Evolutionary conservation across 495 filamentous ascomycete genomes (phyloP), one percentile per base, ranked within the genome.

Genomic region (Pyrenopolyporus hunteri): DNA sequence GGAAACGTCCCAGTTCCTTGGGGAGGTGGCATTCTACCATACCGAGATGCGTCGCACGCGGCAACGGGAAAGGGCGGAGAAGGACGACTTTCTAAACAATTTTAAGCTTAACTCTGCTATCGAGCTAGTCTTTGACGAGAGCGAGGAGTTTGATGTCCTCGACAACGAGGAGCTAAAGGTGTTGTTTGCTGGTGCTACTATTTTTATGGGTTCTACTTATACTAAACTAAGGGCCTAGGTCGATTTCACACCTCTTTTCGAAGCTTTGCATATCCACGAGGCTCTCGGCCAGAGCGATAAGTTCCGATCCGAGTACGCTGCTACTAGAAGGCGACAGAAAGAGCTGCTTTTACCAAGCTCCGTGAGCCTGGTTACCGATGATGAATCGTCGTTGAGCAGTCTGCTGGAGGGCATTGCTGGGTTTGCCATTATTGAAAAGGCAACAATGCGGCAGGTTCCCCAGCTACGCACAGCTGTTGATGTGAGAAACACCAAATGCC

Each of bases 71-170:
- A 82, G 94, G 14, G 82, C 86, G 25, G 86, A 93, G 54, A 81
- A 81, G 16, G 82, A 89, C 46, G 79, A 84, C 7, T 89, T 88
- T 67, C 74, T 97, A 17, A 80, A 81, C 35, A 85, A 87, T 57
- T 96, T 96, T 77, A 95, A 90, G 69, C 79, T 99, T 11, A 99
- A 98, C 74, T 97, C 94, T 23, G 89, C 95, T 11, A 94, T 98
- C 63, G 94, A 98, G 73, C 77, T 97, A 19, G 92, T 98, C 7
- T 90, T 91, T 14, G 95, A 98, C 67, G 94, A 99, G 74, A 87
- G 83, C 36, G 93, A 98, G 63, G 94, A 98, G 69, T 97, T 93
- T 71, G 91, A 98, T 67, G 84, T 97, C 9, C 77, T 99, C 20
- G 86, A 97, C 65, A 97, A 98, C 64, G 93, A 98, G 22, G 92